Conservation (phyloP, 345 rosid species). For the Arabidopsis arenosa region DNA sequence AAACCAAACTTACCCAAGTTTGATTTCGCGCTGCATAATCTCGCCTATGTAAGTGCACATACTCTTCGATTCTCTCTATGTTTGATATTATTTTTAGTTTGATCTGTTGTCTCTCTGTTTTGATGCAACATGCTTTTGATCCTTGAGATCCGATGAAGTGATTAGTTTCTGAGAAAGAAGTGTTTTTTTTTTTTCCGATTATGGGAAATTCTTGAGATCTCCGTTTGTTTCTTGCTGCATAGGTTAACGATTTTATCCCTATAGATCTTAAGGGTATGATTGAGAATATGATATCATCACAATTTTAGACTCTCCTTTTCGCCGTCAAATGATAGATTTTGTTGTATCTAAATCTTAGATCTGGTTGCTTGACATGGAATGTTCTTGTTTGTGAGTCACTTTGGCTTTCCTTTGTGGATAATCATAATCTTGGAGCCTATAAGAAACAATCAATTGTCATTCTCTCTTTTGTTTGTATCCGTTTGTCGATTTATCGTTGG, state of each 20-base stretch:
- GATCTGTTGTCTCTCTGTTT: background rate
- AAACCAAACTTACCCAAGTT: background rate
- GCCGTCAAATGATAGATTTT: background rate
- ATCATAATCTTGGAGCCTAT: slow-evolving; percentile 1
- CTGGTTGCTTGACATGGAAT: background rate
- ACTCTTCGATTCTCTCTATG: background rate
- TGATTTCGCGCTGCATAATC: slow-evolving; percentile 44
- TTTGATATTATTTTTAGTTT: slow-evolving; percentile 11
- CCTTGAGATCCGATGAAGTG: background rate
- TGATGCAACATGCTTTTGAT: background rate
- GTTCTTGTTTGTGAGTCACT: slow-evolving; percentile 13
- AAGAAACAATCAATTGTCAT: background rate
- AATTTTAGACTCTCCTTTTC: background rate
- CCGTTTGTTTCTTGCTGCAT: slow-evolving; percentile 17
- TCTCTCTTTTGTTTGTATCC: background rate
- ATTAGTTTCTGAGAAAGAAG: slow-evolving; percentile 2
- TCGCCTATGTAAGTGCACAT: slow-evolving; percentile 36
- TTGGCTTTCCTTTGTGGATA: background rate
- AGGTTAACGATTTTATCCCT: slow-evolving; percentile 4
- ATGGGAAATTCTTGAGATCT: background rate
- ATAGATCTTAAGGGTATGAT: background rate
- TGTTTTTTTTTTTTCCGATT: background rate
- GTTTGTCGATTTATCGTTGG: background rate
- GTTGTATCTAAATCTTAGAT: slow-evolving; percentile 16
- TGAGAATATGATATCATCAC: background rate